Evolutionary conservation across 257 asterid species (phyloP).

Genomic region (Cynanchum wilfordii): DNA sequence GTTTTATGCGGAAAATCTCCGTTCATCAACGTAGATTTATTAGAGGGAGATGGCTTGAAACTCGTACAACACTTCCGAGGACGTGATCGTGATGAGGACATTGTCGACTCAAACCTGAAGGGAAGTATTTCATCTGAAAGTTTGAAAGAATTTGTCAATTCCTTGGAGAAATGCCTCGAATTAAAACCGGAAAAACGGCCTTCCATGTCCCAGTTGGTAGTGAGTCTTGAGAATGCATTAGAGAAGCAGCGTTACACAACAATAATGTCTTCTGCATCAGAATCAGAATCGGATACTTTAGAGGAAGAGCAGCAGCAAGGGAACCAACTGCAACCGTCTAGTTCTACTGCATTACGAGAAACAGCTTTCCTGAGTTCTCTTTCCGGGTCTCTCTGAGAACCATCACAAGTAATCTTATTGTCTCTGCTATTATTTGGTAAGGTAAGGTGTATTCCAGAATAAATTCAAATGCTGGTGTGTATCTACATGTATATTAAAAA

Average conservation of each 20-base stretch:
- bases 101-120: background rate
- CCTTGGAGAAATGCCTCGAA: background rate
- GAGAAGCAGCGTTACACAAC: background rate
- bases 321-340: too few species aligned
- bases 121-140: background rate
- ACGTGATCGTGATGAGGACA: background rate
- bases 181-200: conserved; percentile 10
- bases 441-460: too few species aligned
- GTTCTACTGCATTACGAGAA: too few species aligned
- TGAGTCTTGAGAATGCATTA: background rate
- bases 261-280: background rate
- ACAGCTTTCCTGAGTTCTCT: too few species aligned
- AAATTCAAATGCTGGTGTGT: too few species aligned
- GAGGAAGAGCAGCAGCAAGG: too few species aligned
- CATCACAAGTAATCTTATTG: too few species aligned
- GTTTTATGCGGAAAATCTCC: background rate
- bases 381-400: too few species aligned
- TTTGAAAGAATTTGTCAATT: background rate
- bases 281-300: background rate
- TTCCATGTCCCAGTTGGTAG: conserved; percentile 16
- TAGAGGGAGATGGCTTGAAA: background rate
- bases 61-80: too few species aligned
- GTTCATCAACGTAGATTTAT: conserved; percentile 29
- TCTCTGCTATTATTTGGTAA: too few species aligned
- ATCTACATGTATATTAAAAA: too few species aligned